Evolutionary conservation across 78 protist species (phyloP).

Genomic region (Polysphondylium violaceum): DNA sequence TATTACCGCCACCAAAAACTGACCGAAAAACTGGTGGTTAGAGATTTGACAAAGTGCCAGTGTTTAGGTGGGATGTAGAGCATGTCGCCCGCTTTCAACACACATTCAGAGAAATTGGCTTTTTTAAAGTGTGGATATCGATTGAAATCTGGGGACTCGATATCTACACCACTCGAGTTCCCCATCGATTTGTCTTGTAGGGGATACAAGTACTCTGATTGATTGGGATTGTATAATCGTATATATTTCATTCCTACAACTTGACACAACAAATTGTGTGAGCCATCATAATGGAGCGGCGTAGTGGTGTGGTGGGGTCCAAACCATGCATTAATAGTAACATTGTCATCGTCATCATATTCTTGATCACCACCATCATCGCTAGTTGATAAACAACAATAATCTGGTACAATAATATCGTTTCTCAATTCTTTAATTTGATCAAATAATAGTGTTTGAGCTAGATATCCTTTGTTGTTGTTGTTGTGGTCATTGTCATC

Average conservation of each 20-base stretch:
- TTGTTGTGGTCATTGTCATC: background rate
- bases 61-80: conserved; percentile 81
- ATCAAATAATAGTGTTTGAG: conserved; percentile 79
- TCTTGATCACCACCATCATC: background rate
- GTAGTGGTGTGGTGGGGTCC: conserved; percentile 77
- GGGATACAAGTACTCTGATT: conserved; percentile 74
- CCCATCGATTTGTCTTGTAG: too few species aligned
- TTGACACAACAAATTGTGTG: conserved; percentile 73
- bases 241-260: conserved; percentile 77
- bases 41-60: conserved; percentile 90
- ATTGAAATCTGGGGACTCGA: conserved; percentile 29
- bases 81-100: conserved; percentile 77
- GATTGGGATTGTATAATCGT: conserved; percentile 1
- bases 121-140: conserved; percentile 58
- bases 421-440: conserved; percentile 63
- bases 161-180: too few species aligned
- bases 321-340: conserved; percentile 71
- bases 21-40: conserved; percentile 81
- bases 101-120: conserved; percentile 49
- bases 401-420: conserved; percentile 79
- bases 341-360: background rate
- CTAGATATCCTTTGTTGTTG: conserved; percentile 64
- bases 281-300: conserved; percentile 75
- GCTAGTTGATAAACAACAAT: conserved; percentile 3
- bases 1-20: conserved; percentile 82